Evolutionary conservation across 352 stramenopile species (phyloP), one percentile per base, ranked within the genome.

Genomic region (Phytopythium ostracodes): DNA sequence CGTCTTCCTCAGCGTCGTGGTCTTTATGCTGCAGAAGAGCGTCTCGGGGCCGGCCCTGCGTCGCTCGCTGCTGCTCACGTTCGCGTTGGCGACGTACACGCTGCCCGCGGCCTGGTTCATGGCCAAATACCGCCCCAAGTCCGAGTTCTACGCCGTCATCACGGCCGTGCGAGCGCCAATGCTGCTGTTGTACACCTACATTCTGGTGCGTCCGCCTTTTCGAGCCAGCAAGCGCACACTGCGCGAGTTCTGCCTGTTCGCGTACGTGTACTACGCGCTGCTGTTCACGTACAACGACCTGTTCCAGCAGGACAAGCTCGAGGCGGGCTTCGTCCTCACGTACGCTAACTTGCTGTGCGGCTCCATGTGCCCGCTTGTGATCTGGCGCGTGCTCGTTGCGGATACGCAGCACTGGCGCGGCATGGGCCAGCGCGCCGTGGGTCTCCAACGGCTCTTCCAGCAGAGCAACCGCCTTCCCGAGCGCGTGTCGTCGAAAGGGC

Each of bases 1-100:
- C 59, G 72, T 85, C 51, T 83, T 87, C 60, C 54, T 85, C 27
- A 80, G 72, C 58, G 69, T 87, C 43, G 75, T 79, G 18, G 66
- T 89, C n/a, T 89, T 87, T 62, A 82, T 89, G 65, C 66, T 86
- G 10, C 75, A 89, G 54, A 86, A 76, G 63, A 86, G 69, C 22
- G 75, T 89, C 20, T 87, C 75, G 6, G 62, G 65, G 5, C 71
- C 73, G 12, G 75, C 79, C 17, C 67, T 89, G 35, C 65, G 70
- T 29, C 75, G 77, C 9, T 72, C 77, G 9, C 35, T 82, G 35
- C 22, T 76, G 17, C 69, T 86, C 59, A 79, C 75, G 0, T 44
- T 87, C 17, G 46, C 81, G n/a, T 42, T 86, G 20, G 68, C 71
- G 18, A 81, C 66, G 14, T 82, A 79, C 56, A 81, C 77, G 10